Evolutionary conservation across 495 filamentous ascomycete genomes (phyloP).

Genomic region (Friedmanniomyces simplex): DNA sequence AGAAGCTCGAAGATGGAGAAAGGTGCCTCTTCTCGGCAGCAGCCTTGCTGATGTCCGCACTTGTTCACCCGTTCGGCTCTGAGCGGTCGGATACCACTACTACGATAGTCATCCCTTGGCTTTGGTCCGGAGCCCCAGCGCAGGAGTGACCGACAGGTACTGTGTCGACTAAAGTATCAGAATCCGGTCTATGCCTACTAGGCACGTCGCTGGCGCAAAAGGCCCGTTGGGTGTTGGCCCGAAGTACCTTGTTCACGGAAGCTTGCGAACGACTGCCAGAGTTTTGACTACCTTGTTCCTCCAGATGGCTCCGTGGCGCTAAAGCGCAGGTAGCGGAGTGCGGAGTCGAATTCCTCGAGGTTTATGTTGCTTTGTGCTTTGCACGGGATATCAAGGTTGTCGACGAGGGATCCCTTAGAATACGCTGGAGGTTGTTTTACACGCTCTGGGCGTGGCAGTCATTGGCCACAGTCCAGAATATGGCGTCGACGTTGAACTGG

Average conservation of each 20-base stretch:
- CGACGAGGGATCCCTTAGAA: not conserved
- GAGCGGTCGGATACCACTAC: too few relatives aligned
- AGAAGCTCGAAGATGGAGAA: too few relatives aligned
- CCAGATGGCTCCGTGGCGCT: not conserved
- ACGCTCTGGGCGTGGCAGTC: not conserved
- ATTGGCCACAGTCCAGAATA: not conserved
- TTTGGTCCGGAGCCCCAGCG: too few relatives aligned
- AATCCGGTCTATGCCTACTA: too few relatives aligned
- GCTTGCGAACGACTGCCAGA: not conserved
- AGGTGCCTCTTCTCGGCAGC: too few relatives aligned
- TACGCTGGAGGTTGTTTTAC: not conserved
- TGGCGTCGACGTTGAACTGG: constrained; percentile 1
- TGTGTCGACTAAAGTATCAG: too few relatives aligned
- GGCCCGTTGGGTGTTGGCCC: too few relatives aligned
- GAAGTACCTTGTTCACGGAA: not conserved
- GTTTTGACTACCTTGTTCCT: not conserved
- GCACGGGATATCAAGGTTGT: not conserved
- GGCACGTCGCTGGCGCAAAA: too few relatives aligned
- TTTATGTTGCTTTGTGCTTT: not conserved
- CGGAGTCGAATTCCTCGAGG: not conserved
- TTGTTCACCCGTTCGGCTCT: too few relatives aligned
- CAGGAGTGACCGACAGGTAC: too few relatives aligned
- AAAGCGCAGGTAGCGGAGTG: not conserved
- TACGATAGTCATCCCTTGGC: too few relatives aligned
- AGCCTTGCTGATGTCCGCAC: too few relatives aligned